Evolutionary conservation across 2,329 filamentous ascomycete genomes (phyloP).

Genomic region (Aspergillus neoniger): DNA sequence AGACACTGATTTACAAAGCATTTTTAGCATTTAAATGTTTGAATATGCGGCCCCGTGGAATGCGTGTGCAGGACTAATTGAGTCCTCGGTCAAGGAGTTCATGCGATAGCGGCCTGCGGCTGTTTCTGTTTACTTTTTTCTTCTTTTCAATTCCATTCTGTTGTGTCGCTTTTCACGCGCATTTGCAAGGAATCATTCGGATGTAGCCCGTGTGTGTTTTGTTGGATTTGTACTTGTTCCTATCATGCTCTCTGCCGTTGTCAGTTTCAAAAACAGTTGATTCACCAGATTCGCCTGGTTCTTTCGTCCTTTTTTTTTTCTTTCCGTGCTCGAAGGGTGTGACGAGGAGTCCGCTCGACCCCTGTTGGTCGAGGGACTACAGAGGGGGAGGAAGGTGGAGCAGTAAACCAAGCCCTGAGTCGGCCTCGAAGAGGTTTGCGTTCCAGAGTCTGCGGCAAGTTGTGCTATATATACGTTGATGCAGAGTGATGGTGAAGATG

Average conservation of each 20-base stretch:
- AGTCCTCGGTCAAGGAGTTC: constrained; percentile 22
- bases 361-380: background rate
- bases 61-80: constrained; percentile 14
- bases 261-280: constrained; percentile 11
- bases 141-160: background rate
- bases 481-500: no score
- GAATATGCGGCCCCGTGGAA: constrained; percentile 16
- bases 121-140: constrained; percentile 13
- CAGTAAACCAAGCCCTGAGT: background rate
- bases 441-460: background rate
- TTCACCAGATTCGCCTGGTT: constrained; percentile 2
- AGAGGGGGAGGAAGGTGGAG: background rate
- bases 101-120: constrained; percentile 18
- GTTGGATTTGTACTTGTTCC: constrained; percentile 11
- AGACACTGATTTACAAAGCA: constrained; percentile 16
- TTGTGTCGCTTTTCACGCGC: background rate
- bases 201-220: constrained; percentile 10
- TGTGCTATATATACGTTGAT: background rate
- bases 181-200: constrained; percentile 8
- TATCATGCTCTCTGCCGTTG: constrained; percentile 1
- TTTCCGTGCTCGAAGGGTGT: background rate
- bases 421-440: background rate
- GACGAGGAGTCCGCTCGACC: background rate
- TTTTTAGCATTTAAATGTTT: constrained; percentile 24
- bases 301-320: background rate